A percentile compares a stretch with the other conserved stretches of the same genome.
phyloP scores from a whole-genome alignment of 1,284 basidiomycete species.

The Puccinia hordei region DNA sequence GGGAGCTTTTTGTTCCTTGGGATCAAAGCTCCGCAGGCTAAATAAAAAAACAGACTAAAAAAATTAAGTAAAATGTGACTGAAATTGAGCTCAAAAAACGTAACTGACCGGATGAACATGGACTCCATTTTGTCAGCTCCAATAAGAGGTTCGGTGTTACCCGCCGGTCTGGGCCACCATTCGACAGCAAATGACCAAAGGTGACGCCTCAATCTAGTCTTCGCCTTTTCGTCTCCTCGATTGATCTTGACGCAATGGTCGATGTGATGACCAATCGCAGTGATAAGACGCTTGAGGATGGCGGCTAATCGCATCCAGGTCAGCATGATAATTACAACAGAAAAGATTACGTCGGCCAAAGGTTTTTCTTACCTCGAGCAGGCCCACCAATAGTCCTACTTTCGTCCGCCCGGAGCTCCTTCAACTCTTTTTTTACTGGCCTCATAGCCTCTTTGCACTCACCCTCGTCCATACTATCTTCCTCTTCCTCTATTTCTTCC shows the following conservation, averaged over 20 bases:
- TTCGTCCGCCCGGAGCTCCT: constrained; percentile 61
- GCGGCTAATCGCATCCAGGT: constrained; percentile 84
- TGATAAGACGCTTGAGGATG: constrained; percentile 91
- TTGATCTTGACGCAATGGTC: constrained; percentile 72
- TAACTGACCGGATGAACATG: constrained; percentile 41
- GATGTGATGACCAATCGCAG: constrained; percentile 89
- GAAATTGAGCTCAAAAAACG: background rate
- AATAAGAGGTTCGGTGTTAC: constrained; percentile 33
- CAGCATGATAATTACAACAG: constrained; percentile 69
- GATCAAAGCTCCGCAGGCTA: constrained; percentile 35
- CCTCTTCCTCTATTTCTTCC: constrained; percentile 53
- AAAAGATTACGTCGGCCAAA: constrained; percentile 72
- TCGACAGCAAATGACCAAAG: constrained; percentile 51
- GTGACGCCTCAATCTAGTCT: constrained; percentile 42
- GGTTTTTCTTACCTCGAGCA: constrained; percentile 49
- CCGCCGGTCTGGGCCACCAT: constrained; percentile 51
- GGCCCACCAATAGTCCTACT: constrained; percentile 21
- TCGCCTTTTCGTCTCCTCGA: constrained; percentile 28
- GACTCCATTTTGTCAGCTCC: constrained; percentile 38
- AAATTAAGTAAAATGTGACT: background rate
- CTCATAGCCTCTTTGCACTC: constrained; percentile 92
- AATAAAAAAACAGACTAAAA: background rate
- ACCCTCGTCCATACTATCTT: constrained; percentile 78
- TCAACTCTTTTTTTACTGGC: constrained; percentile 94
- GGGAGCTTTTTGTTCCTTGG: constrained; percentile 28